A percentile compares a stretch with the other conserved stretches of the same genome.
Conservation (phyloP, 306 rosid genomes). For the Lathyrus aphaca region DNA sequence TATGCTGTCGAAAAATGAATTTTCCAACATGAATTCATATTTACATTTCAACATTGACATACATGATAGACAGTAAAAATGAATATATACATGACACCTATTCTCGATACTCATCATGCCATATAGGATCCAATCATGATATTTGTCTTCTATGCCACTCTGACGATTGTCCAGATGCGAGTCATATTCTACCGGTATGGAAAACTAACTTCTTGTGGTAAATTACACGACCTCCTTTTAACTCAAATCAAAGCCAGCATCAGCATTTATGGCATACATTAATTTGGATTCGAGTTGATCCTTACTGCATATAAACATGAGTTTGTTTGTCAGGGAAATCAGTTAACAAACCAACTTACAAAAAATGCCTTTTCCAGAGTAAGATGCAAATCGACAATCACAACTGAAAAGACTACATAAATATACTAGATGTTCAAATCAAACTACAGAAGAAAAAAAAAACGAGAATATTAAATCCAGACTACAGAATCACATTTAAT, state of each 20-base stretch:
- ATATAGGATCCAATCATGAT: background rate
- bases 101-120: constrained; percentile 28
- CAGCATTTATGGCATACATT: constrained; percentile 87
- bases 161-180: constrained; percentile 19
- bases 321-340: constrained; percentile 22
- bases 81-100: constrained; percentile 39
- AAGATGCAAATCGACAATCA: constrained; percentile 1
- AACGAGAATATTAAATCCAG: background rate
- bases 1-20: constrained; percentile 5
- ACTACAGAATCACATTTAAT: background rate
- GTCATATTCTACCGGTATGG: constrained; percentile 2
- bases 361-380: background rate
- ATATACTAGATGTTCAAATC: background rate
- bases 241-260: constrained; percentile 97
- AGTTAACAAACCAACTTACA: background rate
- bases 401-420: background rate
- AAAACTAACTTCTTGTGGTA: constrained; percentile 21
- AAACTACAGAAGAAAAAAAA: background rate
- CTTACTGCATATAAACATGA: constrained; percentile 61
- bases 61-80: constrained; percentile 20
- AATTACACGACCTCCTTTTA: constrained; percentile 40
- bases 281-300: constrained; percentile 88
- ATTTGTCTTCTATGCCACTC: constrained; percentile 30
- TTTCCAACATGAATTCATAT: constrained; percentile 44
- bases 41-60: constrained; percentile 43